Conservation (phyloP, 2,329 filamentous ascomycete species). For the Colletotrichum filicis region DNA sequence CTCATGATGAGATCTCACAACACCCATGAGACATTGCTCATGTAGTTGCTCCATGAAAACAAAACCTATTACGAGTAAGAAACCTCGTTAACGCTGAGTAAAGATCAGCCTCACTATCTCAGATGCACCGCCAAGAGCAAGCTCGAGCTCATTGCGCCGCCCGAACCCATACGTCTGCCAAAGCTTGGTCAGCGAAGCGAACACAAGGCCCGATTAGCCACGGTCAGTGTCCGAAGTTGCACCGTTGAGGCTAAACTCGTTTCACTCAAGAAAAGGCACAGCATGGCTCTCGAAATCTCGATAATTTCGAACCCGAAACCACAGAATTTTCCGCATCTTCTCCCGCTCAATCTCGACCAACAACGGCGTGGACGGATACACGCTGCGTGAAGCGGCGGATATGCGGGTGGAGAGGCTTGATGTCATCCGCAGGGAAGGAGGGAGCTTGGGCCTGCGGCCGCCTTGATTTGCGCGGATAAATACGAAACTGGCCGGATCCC, state of each 20-base stretch:
- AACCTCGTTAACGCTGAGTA: neutral
- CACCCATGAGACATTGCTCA: neutral
- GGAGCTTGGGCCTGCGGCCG: slow-evolving; percentile 33
- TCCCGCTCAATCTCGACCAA: slow-evolving; percentile 31
- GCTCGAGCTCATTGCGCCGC: neutral
- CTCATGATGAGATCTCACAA: neutral
- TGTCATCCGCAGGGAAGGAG: slow-evolving; percentile 33
- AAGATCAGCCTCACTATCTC: neutral
- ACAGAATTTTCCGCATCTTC: slow-evolving; percentile 24
- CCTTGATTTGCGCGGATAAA: slow-evolving; percentile 36
- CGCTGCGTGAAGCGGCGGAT: slow-evolving; percentile 23
- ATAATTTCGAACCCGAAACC: neutral
- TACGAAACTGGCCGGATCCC: slow-evolving; percentile 31
- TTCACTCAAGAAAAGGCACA: neutral
- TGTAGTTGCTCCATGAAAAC: neutral
- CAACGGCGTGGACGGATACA: slow-evolving; percentile 18
- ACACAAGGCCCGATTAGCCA: slow-evolving; percentile 11
- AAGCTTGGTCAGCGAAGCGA: neutral
- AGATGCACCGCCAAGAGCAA: neutral
- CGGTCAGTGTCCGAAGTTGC: neutral
- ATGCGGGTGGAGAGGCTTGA: slow-evolving; percentile 34
- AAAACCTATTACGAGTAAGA: no score
- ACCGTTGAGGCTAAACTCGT: neutral
- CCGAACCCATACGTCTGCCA: neutral
- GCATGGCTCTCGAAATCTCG: neutral